A percentile compares a stretch with the other conserved stretches of the same genome.
Evolutionary conservation across 2,329 filamentous ascomycete genomes (phyloP).

Genomic region (Phyllosticta capitalensis): DNA sequence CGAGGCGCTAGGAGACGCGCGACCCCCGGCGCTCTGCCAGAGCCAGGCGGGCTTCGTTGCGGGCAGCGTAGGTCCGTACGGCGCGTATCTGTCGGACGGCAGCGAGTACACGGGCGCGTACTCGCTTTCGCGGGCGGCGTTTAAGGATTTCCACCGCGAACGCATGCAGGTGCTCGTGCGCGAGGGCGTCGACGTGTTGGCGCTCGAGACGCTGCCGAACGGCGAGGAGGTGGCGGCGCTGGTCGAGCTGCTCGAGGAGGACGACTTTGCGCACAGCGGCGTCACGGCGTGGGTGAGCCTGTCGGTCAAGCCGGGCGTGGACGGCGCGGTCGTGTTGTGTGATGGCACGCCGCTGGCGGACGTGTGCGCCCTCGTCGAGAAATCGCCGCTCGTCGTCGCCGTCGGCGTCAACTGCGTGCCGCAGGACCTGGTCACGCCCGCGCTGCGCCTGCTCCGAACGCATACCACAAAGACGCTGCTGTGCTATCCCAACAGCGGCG

Average conservation of each 20-base stretch:
- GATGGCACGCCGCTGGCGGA: slow-evolving; percentile 32
- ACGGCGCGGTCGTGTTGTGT: slow-evolving; percentile 26
- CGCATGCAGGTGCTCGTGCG: slow-evolving; percentile 33
- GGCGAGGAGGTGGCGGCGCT: slow-evolving; percentile 31
- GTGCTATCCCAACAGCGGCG: slow-evolving; percentile 29
- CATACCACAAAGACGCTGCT: background rate
- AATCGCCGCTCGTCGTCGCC: slow-evolving; percentile 26
- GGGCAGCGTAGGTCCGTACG: slow-evolving; percentile 40
- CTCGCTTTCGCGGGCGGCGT: slow-evolving; percentile 17
- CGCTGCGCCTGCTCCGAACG: slow-evolving; percentile 22
- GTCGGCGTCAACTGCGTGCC: slow-evolving; percentile 39
- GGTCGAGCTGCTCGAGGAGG: slow-evolving; percentile 24
- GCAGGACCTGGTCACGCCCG: slow-evolving; percentile 23
- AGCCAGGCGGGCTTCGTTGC: slow-evolving; percentile 24
- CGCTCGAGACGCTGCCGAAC: slow-evolving; percentile 37
- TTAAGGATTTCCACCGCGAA: slow-evolving; percentile 35
- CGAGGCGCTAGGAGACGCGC: background rate
- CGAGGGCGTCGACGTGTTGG: slow-evolving; percentile 35
- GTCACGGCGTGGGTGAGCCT: slow-evolving; percentile 33
- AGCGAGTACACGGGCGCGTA: slow-evolving; percentile 39
- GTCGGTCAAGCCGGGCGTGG: slow-evolving; percentile 21
- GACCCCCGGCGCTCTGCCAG: background rate
- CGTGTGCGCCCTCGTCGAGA: slow-evolving; percentile 24
- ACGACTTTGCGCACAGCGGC: slow-evolving; percentile 25
- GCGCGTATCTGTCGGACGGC: slow-evolving; percentile 38